Percentiles rank a stretch among this genome's conserved stretches.
Conservation (phyloP, 345 rosid genomes). For the Geranium brycei region DNA sequence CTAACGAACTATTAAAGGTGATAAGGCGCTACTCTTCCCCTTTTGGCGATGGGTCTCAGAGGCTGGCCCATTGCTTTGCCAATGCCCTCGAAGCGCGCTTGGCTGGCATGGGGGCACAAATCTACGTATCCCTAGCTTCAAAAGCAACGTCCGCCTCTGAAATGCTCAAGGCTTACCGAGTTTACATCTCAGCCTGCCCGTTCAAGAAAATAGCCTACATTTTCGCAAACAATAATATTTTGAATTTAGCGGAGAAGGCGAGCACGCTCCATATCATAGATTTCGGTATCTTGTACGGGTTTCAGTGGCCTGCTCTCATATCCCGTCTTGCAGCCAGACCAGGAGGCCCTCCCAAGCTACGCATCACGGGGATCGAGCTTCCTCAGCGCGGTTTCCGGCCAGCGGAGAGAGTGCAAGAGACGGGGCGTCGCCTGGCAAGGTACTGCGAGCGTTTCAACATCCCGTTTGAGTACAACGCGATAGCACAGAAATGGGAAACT, state of each 20-base stretch:
- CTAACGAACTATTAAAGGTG: slow-evolving; percentile 55
- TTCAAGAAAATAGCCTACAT: slow-evolving; percentile 43
- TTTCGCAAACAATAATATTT: slow-evolving; percentile 44
- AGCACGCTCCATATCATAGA: slow-evolving; percentile 55
- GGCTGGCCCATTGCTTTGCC: slow-evolving; percentile 71
- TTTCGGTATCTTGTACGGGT: slow-evolving; percentile 70
- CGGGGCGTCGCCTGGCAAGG: slow-evolving; percentile 56
- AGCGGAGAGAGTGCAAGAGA: slow-evolving; percentile 51
- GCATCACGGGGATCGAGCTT: slow-evolving; percentile 73
- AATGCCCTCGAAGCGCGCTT: slow-evolving; percentile 72
- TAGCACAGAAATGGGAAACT: slow-evolving; percentile 67
- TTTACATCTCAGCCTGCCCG: slow-evolving; percentile 38
- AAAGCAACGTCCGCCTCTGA: slow-evolving; percentile 43
- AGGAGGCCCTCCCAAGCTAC: slow-evolving; percentile 66
- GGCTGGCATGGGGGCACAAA: slow-evolving; percentile 44
- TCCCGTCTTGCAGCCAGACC: slow-evolving; percentile 34
- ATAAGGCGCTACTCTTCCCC: slow-evolving; percentile 60
- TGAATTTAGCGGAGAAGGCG: slow-evolving; percentile 33
- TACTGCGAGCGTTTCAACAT: slow-evolving; percentile 51
- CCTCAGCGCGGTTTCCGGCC: slow-evolving; percentile 76
- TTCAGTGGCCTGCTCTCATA: slow-evolving; percentile 75
- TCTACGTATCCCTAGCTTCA: slow-evolving; percentile 28
- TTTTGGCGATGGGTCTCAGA: slow-evolving; percentile 53
- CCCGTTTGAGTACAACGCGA: slow-evolving; percentile 64
- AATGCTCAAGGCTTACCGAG: slow-evolving; percentile 50